phyloP scores from a whole-genome alignment of 176 grass and related monocot species.

The Aegilops longissima region DNA sequence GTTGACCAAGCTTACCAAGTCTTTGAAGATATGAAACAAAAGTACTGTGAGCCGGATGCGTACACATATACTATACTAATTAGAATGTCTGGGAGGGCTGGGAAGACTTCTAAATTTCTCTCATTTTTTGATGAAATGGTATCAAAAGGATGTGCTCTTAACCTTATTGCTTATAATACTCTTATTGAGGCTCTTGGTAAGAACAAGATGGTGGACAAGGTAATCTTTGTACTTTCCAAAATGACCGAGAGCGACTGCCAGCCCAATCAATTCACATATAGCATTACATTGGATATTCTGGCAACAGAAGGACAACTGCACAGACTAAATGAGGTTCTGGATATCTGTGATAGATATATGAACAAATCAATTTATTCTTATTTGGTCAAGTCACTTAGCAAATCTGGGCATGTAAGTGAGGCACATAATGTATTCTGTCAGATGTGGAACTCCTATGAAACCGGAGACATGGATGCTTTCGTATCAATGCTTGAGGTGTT shows the following conservation, averaged over 20 bases:
- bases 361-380: conserved; percentile 67
- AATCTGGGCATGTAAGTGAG: conserved; percentile 83
- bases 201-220: conserved; percentile 78
- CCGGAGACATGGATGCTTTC: conserved; percentile 72
- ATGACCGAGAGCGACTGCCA: conserved; percentile 64
- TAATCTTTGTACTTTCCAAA: conserved; percentile 83
- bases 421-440: conserved; percentile 84
- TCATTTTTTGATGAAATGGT: conserved; percentile 88
- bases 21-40: conserved; percentile 96
- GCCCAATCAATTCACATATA: conserved; percentile 90
- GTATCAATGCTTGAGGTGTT: conserved; percentile 87
- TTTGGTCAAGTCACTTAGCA: conserved; percentile 79
- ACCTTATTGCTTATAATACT: conserved; percentile 85
- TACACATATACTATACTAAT: conserved; percentile 96
- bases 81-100: conserved; percentile 79
- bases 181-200: conserved; percentile 89
- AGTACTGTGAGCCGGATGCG: conserved; percentile 70
- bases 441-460: conserved; percentile 83
- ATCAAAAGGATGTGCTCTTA: conserved; percentile 58
- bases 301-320: conserved; percentile 63
- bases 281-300: conserved; percentile 65
- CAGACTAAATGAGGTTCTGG: conserved; percentile 70
- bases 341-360: conserved; percentile 58
- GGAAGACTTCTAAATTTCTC: conserved; percentile 61
- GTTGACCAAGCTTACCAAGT: conserved; percentile 78